These are phyloP conservation scores for Botrytis medusae DNA, from an alignment of 2,329 filamentous ascomycete species.

Conservation along the genomic window DNA sequence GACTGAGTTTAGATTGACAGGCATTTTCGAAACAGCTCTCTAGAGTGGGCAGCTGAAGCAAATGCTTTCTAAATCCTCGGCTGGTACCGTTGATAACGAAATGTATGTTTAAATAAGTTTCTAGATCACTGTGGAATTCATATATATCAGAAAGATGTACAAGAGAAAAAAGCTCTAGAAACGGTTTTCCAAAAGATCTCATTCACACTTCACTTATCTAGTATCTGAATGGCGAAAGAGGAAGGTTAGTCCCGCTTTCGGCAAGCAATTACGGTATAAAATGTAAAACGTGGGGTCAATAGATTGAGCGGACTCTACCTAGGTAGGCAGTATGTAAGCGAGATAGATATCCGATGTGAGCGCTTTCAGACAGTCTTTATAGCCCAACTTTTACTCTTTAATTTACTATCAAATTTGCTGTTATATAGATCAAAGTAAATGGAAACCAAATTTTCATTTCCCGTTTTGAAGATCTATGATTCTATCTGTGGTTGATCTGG, in stretches of 20 bases:
- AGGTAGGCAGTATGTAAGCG: neutral
- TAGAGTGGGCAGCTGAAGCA: neutral
- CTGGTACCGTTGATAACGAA: neutral
- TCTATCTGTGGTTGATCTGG: neutral
- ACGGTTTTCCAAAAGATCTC: neutral
- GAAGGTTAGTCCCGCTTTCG: slow-evolving; percentile 3
- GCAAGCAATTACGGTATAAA: neutral
- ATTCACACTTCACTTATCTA: neutral
- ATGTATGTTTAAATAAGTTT: neutral
- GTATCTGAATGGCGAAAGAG: slow-evolving; percentile 2
- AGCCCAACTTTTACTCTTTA: neutral
- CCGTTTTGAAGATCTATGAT: accelerated
- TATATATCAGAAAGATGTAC: neutral
- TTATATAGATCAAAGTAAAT: neutral
- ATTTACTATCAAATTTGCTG: neutral
- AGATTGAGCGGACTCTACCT: neutral
- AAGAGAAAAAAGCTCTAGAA: neutral
- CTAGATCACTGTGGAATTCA: neutral
- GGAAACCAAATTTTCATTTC: neutral
- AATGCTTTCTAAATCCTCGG: neutral
- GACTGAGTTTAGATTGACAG: slow-evolving; percentile 39
- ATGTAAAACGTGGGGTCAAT: slow-evolving; percentile 20
- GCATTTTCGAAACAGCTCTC: slow-evolving; percentile 31
- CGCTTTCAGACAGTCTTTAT: neutral
- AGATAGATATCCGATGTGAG: neutral